Conservation (phyloP, 148 eudicot genomes). For the Fagopyrum tataricum region DNA sequence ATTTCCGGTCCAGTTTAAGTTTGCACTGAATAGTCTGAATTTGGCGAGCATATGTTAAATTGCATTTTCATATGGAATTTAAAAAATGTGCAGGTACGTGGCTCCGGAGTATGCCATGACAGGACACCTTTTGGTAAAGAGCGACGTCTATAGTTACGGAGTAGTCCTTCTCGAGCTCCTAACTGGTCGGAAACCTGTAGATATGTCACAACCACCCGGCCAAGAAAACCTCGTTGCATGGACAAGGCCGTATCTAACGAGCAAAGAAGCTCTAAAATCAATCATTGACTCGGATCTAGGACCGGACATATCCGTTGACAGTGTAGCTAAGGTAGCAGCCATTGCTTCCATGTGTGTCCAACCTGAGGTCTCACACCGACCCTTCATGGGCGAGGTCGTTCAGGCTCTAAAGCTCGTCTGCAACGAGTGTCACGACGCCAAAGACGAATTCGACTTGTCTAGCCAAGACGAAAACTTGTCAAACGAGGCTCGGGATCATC, state of each 20-base stretch:
- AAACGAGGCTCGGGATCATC: slow-evolving; percentile 19
- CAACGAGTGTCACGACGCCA: slow-evolving; percentile 48
- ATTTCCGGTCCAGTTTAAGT: too few relatives aligned
- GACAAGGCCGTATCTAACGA: slow-evolving; percentile 75
- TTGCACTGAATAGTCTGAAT: too few relatives aligned
- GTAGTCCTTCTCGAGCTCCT: slow-evolving; percentile 95
- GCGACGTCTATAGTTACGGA: slow-evolving; percentile 95
- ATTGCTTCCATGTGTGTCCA: slow-evolving; percentile 97
- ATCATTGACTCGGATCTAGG: slow-evolving; percentile 45
- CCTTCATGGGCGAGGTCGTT: slow-evolving; percentile 98
- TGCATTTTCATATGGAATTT: slow-evolving; percentile 12
- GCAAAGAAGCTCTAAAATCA: slow-evolving; percentile 47
- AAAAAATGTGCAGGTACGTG: slow-evolving; percentile 47
- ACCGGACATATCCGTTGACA: slow-evolving; percentile 35
- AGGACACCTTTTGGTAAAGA: slow-evolving; percentile 94
- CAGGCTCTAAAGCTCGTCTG: slow-evolving; percentile 86
- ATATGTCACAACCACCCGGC: slow-evolving; percentile 89
- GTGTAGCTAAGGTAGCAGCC: slow-evolving; percentile 74
- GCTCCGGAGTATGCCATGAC: slow-evolving; percentile 99
- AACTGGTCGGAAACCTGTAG: slow-evolving; percentile 88
- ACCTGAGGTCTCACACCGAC: slow-evolving; percentile 90
- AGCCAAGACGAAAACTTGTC: slow-evolving; percentile 37
- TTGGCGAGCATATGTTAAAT: not conserved
- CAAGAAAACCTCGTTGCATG: slow-evolving; percentile 83
- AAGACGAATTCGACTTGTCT: slow-evolving; percentile 28